Base-by-base conservation (phyloP, 306 rosid species). In the Fragaria vesca region DNA sequence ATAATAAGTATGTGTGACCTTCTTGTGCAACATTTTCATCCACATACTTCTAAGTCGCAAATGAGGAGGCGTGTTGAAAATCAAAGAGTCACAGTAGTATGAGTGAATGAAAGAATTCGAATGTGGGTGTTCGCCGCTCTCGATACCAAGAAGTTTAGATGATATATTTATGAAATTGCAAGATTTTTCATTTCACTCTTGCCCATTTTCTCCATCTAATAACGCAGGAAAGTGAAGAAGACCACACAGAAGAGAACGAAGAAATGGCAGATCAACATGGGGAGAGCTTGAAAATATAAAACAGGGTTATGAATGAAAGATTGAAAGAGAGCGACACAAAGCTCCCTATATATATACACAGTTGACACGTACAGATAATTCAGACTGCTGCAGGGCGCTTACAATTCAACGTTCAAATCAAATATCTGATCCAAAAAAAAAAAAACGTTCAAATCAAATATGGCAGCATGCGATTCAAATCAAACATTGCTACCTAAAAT, bases 221-320 rank as follows among this genome's bases (percentile, higher is more conserved):
- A 32, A 52, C 48, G 77, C 24, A 73, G 16, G 40, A 73, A 57
- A 73, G 47, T 0, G 40, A 73, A 57, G 77, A 73, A 57, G 77
- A 73, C 42, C 68, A 73, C 43, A 34, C 32, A 38, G 66, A 72
- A 73, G 40, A 73, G 17, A 57, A 73, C 63, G 52, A 73, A 73
- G 68, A 73, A n/a, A 55, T 55, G 40, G 40, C 54, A 55, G 45
- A 73, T 63, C 68, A 40, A 24, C 54, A 57, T 73, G 68, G 5
- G 15, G 26, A 45, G 34, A 73, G 76, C 11, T 57, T 18, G 12
- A 54, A 54, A 0, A 0, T 55, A 16, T 57, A 11, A 73, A 2
- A 57, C 3, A 7, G 43, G 9, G 4, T n/a, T 57, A 21, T 40
- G n/a, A 32, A 32, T 32, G 36, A 32, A 32, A 32, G 36, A 32